Evolutionary conservation across 345 rosid species (phyloP), one percentile per base, ranked within the genome.

Genomic region (Chamaenerion angustifolium): DNA sequence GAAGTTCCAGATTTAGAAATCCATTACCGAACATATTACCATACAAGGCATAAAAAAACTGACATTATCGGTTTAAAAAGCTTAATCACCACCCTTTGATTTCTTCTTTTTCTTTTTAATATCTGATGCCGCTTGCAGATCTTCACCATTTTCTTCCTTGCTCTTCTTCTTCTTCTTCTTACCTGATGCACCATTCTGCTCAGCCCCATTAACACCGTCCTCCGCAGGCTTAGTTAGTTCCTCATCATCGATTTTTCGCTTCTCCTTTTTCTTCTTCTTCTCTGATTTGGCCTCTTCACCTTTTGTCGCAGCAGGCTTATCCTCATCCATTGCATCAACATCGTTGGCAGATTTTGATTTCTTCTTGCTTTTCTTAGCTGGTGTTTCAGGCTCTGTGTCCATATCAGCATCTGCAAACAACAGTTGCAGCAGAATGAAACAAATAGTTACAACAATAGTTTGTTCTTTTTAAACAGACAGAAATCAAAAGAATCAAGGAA

Each of bases 351-450:
- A 25, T 49, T 75, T 79, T 0, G 76, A 70, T 58, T 76, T 76
- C 79, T 82, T 79, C 72, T 77, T 79, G 68, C 70, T 74, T 49
- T 76, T 79, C 78, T 83, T 77, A 15, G 15, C 68, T 0, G 87
- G 68, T 45, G 54, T 66, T 16, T 70, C 79, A 43, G 56, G 57
- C 66, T 78, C 83, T 21, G 77, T 67, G 15, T 70, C 78, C 58
- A 64, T 60, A 48, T 67, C 72, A 41, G 41, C 62, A 42, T 63
- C 75, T 74, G 56, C 58, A 55, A 17, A 16, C 14, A 17, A 18
- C 10, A 17, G 2, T 23, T 11, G 41, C 40, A 31, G 5, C 14
- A 40, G 15, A 9, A 12, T 13, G 42, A n/a, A 21, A 21, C 25
- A 21, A 21, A 21, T 21, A 21, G 25, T n/a, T n/a, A n/a, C n/a